Base-by-base conservation (phyloP, 495 filamentous ascomycete genomes). In the Trichoderma reesei region DNA sequence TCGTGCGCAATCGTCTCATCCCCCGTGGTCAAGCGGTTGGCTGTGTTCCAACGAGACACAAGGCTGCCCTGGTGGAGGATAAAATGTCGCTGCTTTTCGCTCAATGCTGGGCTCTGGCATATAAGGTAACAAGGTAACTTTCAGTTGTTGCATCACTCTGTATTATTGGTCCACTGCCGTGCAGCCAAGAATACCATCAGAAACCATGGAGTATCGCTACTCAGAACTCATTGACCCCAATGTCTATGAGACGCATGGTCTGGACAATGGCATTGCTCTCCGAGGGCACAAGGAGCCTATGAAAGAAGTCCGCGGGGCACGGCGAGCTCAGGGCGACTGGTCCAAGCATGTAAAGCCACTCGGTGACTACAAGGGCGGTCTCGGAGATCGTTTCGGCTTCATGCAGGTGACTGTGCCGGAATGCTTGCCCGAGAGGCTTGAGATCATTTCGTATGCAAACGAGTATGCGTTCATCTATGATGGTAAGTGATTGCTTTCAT, bases 391-490 rank as follows among this genome's bases (percentile, higher is more conserved):
- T 5, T 44, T 64, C 48, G 70, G 38, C 61, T 72, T 76, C 63
- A 70, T 74, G 4, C 48, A 65, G 7, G 63, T 71, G 1, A 60
- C 65, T 7, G 64, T 71, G 18, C 69, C 78, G 1, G 78, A 80
- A 61, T 76, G 73, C 59, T 54, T 75, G 8, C 77, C 76, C 9
- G 78, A 79, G 10, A 63, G 77, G 37, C 68, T 80, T 2, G 75
- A 79, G 66, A 66, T 77, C 10, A 65, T 78, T 38, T 70, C 71
- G 6, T 80, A 80, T 64, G 72, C 73, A 9, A 75, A 74, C 60
- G 78, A 81, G 60, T 75, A 76, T 64, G 75, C 70, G 9, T 79
- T 76, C 61, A 65, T 79, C 4, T 68, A 79, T 65, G 77, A 80
- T 65, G 78, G 41, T 44, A 14, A 44, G 41, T 44, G 26, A 26